These are phyloP conservation scores for Daldinia loculata DNA, from an alignment of 495 filamentous ascomycete species.

Conservation along the genomic window DNA sequence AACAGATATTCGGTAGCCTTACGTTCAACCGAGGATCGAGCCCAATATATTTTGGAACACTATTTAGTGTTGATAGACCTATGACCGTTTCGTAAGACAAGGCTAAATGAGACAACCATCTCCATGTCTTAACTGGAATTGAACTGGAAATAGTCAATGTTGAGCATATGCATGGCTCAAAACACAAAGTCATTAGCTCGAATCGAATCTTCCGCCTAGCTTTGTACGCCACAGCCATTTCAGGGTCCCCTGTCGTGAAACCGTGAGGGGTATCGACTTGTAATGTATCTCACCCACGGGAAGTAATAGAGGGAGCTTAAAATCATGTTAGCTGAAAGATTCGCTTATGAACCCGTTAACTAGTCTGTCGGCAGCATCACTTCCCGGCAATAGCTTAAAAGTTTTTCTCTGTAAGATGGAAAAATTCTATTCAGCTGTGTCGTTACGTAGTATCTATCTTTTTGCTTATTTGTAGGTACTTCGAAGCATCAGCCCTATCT, in stretches of 20 bases:
- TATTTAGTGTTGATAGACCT: background rate
- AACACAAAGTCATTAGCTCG: background rate
- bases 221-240: background rate
- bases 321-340: background rate
- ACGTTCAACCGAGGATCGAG: background rate
- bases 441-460: background rate
- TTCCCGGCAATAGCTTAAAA: background rate
- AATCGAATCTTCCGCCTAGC: background rate
- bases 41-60: background rate
- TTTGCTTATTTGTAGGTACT: background rate
- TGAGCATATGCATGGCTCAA: background rate
- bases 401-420: background rate
- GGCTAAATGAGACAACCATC: background rate
- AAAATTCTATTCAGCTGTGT: background rate
- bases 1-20: background rate
- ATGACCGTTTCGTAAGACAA: slow-evolving; percentile 1
- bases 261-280: background rate
- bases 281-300: background rate
- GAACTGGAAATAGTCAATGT: background rate
- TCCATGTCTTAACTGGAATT: background rate
- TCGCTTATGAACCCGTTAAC: background rate
- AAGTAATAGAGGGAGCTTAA: background rate
- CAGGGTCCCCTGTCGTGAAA: background rate
- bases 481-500: slow-evolving; percentile 34
- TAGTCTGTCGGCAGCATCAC: background rate